phyloP scores from a whole-genome alignment of 257 asterid genomes.

The Ballota nigra region DNA sequence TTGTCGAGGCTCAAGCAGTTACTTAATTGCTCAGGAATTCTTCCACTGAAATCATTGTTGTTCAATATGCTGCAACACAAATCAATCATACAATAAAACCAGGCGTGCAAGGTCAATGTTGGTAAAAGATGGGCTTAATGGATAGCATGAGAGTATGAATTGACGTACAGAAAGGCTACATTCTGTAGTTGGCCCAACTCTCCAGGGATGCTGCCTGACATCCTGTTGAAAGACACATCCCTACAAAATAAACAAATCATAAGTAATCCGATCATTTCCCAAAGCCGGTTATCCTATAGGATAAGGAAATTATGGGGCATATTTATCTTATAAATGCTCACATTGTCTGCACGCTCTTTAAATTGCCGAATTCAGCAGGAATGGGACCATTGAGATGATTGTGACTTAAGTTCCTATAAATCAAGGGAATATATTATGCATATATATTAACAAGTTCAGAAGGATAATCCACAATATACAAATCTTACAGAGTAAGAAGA shows the following conservation, averaged over 20 bases:
- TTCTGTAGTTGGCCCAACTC: conserved; percentile 93
- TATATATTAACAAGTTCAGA: neutral
- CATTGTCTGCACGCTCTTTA: conserved; percentile 79
- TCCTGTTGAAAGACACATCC: conserved; percentile 75
- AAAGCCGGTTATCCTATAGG: neutral
- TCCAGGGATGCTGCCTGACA: conserved; percentile 65
- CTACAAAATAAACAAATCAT: conserved; percentile 29
- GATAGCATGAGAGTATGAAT: neutral
- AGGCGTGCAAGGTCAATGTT: neutral
- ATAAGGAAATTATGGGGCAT: neutral
- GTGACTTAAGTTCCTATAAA: conserved; percentile 72
- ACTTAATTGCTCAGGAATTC: conserved; percentile 71
- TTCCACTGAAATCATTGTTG: conserved; percentile 66
- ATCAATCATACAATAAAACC: neutral
- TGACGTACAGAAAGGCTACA: conserved; percentile 71
- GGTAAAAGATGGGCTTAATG: neutral
- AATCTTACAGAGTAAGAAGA: conserved; percentile 80
- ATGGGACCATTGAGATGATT: conserved; percentile 64
- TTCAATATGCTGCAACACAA: conserved; percentile 61
- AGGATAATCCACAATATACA: neutral
- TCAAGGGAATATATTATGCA: neutral
- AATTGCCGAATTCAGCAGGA: conserved; percentile 80
- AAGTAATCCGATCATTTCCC: neutral
- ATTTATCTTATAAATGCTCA: conserved; percentile 32
- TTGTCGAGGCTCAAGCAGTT: conserved; percentile 80